These are phyloP conservation scores for Paralagenidium karlingii DNA, from an alignment of 352 stramenopile species.

Conservation along the genomic window DNA sequence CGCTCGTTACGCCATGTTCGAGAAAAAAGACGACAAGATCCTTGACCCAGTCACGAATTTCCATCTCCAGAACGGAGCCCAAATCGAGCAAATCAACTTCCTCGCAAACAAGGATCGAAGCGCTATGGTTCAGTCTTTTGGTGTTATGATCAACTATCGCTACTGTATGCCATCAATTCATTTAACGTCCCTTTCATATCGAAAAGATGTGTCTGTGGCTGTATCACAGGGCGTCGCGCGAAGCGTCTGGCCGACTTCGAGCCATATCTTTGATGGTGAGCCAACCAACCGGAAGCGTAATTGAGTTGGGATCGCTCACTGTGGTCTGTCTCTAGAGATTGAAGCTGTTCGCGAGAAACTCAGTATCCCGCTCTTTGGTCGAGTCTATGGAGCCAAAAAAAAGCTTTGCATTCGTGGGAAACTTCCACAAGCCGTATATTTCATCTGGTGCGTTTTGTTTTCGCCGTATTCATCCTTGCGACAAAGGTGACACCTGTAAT, in stretches of 20 bases:
- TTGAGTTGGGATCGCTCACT: slow-evolving; percentile 7
- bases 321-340: slow-evolving; percentile 28
- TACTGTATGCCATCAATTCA: slow-evolving; percentile 78
- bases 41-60: slow-evolving; percentile 76
- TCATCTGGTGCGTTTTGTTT: slow-evolving; percentile 38
- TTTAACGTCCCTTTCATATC: slow-evolving; percentile 68
- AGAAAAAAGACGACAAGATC: slow-evolving; percentile 63
- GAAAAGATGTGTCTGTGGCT: slow-evolving; percentile 48
- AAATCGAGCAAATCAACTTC: slow-evolving; percentile 81
- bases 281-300: background rate
- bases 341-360: slow-evolving; percentile 17
- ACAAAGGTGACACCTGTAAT: background rate
- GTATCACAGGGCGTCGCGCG: slow-evolving; percentile 40
- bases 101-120: slow-evolving; percentile 42
- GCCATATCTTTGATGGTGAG: slow-evolving; percentile 52
- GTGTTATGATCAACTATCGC: slow-evolving; percentile 84
- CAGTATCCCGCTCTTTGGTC: slow-evolving; percentile 64
- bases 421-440: slow-evolving; percentile 59
- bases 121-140: slow-evolving; percentile 26
- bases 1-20: slow-evolving; percentile 70
- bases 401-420: slow-evolving; percentile 52
- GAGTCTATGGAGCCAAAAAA: slow-evolving; percentile 45
- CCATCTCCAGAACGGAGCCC: slow-evolving; percentile 71
- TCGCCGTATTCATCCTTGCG: background rate
- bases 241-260: slow-evolving; percentile 34